phyloP scores from a whole-genome alignment of 1,139 yeast species.

The Hemisphaericaspora xylanilytica region DNA sequence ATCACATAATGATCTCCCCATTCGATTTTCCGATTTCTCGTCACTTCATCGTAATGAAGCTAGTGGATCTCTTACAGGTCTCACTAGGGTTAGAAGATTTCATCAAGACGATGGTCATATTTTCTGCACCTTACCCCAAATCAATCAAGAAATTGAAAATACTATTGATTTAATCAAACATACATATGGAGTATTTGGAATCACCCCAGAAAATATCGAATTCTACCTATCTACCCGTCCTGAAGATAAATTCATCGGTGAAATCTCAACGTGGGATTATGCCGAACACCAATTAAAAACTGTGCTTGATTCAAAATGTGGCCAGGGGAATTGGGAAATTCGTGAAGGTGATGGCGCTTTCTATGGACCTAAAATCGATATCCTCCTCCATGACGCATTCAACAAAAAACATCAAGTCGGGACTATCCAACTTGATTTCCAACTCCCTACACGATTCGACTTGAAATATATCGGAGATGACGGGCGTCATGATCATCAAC shows the following conservation, averaged over 20 bases:
- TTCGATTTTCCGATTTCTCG: slow-evolving; percentile 87
- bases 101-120: slow-evolving; percentile 99
- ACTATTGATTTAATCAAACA: slow-evolving; percentile 75
- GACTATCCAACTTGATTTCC: slow-evolving; percentile 93
- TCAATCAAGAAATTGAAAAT: slow-evolving; percentile 70
- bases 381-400: slow-evolving; percentile 77
- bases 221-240: slow-evolving; percentile 88
- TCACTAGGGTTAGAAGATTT: slow-evolving; percentile 92
- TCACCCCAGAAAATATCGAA: slow-evolving; percentile 52
- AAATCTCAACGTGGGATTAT: slow-evolving; percentile 72
- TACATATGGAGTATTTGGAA: slow-evolving; percentile 77
- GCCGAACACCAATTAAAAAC: slow-evolving; percentile 74
- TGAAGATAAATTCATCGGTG: slow-evolving; percentile 78
- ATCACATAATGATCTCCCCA: slow-evolving; percentile 86
- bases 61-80: slow-evolving; percentile 90
- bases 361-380: slow-evolving; percentile 95
- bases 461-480: slow-evolving; percentile 59
- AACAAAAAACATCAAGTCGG: slow-evolving; percentile 92
- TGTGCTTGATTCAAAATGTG: slow-evolving; percentile 60
- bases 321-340: slow-evolving; percentile 60
- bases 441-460: slow-evolving; percentile 82
- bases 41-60: slow-evolving; percentile 95
- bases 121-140: slow-evolving; percentile 82
- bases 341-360: slow-evolving; percentile 97
- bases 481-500: slow-evolving; percentile 54